These are phyloP conservation scores for Penicillium coprophilum DNA, from an alignment of 495 filamentous ascomycete species.

Conservation along the genomic window DNA sequence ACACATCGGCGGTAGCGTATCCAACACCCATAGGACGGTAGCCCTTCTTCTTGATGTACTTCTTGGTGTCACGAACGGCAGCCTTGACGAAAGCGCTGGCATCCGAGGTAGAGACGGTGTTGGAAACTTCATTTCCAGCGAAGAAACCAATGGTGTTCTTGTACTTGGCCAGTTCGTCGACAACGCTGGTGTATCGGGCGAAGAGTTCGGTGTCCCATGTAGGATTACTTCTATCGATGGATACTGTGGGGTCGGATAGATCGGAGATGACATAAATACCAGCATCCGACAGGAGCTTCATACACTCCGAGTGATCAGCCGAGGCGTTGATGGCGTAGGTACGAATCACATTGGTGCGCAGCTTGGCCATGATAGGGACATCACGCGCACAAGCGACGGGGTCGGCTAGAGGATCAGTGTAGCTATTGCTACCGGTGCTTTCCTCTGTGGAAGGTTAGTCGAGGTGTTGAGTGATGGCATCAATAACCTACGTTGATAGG, in stretches of 20 bases:
- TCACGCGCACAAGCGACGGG: slow-evolving; percentile 70
- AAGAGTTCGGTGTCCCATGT: slow-evolving; percentile 74
- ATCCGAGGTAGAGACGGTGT: slow-evolving; percentile 74
- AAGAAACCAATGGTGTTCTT: slow-evolving; percentile 94
- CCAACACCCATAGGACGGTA: slow-evolving; percentile 83
- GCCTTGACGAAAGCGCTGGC: slow-evolving; percentile 95
- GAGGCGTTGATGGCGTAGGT: slow-evolving; percentile 88
- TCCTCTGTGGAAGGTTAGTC: slow-evolving; percentile 41
- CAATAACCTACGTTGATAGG: slow-evolving; percentile 68
- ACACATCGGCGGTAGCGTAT: slow-evolving; percentile 92
- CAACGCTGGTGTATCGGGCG: slow-evolving; percentile 74
- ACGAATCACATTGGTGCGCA: slow-evolving; percentile 87
- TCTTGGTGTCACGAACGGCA: slow-evolving; percentile 91
- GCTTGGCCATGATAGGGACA: slow-evolving; percentile 71
- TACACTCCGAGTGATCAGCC: slow-evolving; percentile 76
- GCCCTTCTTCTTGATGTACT: slow-evolving; percentile 76
- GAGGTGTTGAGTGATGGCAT: background rate
- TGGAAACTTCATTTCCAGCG: slow-evolving; percentile 94
- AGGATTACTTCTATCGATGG: slow-evolving; percentile 80
- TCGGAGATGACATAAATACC: slow-evolving; percentile 96
- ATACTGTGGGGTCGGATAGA: slow-evolving; percentile 72
- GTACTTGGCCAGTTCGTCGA: slow-evolving; percentile 77
- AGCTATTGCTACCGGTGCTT: slow-evolving; percentile 35
- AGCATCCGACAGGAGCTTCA: slow-evolving; percentile 75
- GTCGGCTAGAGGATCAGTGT: slow-evolving; percentile 73